Evolutionary conservation across 306 rosid genomes (phyloP).

Genomic region (Medicago ruthenica): DNA sequence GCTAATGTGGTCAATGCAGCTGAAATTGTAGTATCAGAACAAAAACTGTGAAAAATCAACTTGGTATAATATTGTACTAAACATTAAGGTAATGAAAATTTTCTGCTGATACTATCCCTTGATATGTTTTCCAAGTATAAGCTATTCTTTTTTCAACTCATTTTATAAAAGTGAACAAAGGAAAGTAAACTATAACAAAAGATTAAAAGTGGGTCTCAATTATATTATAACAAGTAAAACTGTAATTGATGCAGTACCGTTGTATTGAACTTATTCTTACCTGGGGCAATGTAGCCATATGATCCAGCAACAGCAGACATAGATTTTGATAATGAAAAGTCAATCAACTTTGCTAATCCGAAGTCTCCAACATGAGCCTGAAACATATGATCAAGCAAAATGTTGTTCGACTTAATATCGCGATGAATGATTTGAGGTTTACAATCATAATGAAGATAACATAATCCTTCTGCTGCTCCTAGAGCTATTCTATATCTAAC

Average conservation of each 20-base stretch:
- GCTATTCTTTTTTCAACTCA: not conserved
- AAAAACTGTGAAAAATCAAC: not conserved
- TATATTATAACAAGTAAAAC: slow-evolving; percentile 11
- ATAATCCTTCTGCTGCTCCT: slow-evolving; percentile 90
- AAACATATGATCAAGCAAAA: slow-evolving; percentile 70
- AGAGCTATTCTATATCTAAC: slow-evolving; percentile 71
- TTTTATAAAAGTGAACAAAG: not conserved
- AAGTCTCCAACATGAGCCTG: slow-evolving; percentile 91
- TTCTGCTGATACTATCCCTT: not conserved
- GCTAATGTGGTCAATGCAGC: not conserved
- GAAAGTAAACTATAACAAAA: slow-evolving; percentile 9
- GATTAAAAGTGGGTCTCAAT: slow-evolving; percentile 22
- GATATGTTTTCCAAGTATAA: not conserved
- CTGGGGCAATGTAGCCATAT: slow-evolving; percentile 90
- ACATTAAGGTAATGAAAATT: not conserved
- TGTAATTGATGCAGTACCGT: not conserved
- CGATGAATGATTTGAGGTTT: slow-evolving; percentile 89
- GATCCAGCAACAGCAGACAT: slow-evolving; percentile 93
- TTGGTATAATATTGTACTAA: not conserved
- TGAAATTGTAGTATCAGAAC: not conserved
- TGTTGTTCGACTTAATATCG: slow-evolving; percentile 87
- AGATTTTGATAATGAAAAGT: slow-evolving; percentile 73
- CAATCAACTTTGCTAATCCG: slow-evolving; percentile 85
- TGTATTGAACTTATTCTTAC: slow-evolving; percentile 45
- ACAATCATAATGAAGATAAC: slow-evolving; percentile 85